A percentile compares a stretch with the other conserved stretches of the same genome.
These are phyloP conservation scores for Fusarium sp. DNA, from an alignment of 2,329 filamentous ascomycete genomes.

Conservation along the genomic window DNA sequence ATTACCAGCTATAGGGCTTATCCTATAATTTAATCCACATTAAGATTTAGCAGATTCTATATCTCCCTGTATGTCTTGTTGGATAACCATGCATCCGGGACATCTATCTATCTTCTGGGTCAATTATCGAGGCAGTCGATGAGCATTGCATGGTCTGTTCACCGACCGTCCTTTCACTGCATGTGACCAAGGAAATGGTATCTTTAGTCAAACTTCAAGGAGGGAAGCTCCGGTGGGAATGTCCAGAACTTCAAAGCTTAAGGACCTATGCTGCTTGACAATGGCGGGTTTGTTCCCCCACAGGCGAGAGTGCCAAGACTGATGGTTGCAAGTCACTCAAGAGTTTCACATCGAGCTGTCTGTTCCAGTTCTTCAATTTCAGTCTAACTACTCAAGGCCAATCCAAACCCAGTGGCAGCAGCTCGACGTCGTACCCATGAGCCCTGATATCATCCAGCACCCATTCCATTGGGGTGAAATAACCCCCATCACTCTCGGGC, in stretches of 20 bases:
- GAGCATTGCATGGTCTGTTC: too few species aligned
- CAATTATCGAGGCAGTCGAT: too few species aligned
- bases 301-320: background rate
- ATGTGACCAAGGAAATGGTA: too few species aligned
- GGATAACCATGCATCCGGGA: background rate
- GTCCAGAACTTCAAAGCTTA: too few species aligned
- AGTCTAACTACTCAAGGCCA: background rate
- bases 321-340: background rate
- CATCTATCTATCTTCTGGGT: too few species aligned
- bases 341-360: background rate
- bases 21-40: background rate
- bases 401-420: background rate
- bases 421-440: constrained; percentile 10
- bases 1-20: background rate
- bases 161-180: too few species aligned
- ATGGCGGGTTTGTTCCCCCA: background rate
- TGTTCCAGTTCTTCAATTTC: background rate
- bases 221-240: too few species aligned
- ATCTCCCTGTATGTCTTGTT: background rate
- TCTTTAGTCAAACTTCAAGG: too few species aligned
- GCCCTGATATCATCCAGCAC: constrained; percentile 10
- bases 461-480: constrained; percentile 22
- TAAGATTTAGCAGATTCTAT: background rate
- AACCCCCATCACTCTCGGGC: background rate
- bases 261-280: background rate